A percentile compares a stretch with the other conserved stretches of the same genome.
Evolutionary conservation across 257 asterid species (phyloP).

Genomic region (Salvia splendens): DNA sequence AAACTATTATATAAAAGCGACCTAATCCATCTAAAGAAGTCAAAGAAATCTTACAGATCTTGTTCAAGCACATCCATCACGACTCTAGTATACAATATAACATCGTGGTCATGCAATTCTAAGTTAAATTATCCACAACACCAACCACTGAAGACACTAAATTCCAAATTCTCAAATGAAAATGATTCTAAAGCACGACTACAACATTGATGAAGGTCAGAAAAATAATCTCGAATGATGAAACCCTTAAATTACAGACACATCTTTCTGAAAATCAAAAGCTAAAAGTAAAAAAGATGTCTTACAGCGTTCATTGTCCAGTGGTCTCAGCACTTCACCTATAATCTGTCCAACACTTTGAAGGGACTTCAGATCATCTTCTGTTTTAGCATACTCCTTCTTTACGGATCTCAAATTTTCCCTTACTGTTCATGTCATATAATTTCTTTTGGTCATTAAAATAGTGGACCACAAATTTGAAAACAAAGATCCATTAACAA

Average conservation of each 20-base stretch:
- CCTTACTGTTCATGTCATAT: constrained; percentile 47
- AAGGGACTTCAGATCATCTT: constrained; percentile 94
- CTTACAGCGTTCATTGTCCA: constrained; percentile 91
- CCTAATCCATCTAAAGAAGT: not conserved
- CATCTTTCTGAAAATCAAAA: not conserved
- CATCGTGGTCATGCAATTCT: not conserved
- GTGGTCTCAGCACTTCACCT: constrained; percentile 96
- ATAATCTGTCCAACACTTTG: constrained; percentile 99
- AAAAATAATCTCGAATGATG: not conserved
- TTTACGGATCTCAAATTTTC: constrained; percentile 73
- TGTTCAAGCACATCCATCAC: not conserved
- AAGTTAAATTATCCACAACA: not conserved
- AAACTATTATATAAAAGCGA: not conserved
- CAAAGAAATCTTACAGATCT: not conserved
- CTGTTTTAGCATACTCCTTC: constrained; percentile 90
- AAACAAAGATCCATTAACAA: constrained; percentile 42
- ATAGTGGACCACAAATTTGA: constrained; percentile 48
- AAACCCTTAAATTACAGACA: not conserved
- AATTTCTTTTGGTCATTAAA: constrained; percentile 4
- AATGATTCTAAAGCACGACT: constrained; percentile 2
- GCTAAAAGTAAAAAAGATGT: constrained; percentile 12
- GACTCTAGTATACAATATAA: not conserved
- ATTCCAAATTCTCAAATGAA: not conserved
- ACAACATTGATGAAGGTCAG: constrained; percentile 7
- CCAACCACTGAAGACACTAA: not conserved